A percentile compares a stretch with the other conserved stretches of the same genome.
These are phyloP conservation scores for Penicillium malachiteum DNA, from an alignment of 495 filamentous ascomycete species.

Conservation along the genomic window DNA sequence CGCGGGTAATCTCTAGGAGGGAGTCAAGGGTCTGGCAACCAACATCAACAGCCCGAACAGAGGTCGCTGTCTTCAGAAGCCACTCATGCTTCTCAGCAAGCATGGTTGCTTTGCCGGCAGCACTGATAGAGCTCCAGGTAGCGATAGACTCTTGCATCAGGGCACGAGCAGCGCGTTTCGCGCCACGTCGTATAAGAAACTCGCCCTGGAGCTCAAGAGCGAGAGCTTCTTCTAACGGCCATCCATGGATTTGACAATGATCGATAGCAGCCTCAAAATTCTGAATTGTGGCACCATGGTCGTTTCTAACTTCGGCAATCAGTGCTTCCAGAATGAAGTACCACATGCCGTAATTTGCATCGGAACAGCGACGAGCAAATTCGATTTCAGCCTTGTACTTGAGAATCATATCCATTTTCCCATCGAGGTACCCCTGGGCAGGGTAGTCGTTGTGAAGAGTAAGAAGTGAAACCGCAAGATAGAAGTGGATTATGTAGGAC, in stretches of 20 bases:
- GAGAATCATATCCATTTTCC: slow-evolving; percentile 54
- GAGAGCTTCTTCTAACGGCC: slow-evolving; percentile 77
- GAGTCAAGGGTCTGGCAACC: slow-evolving; percentile 69
- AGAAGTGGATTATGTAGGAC: slow-evolving; percentile 63
- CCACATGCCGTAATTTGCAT: slow-evolving; percentile 81
- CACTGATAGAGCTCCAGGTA: slow-evolving; percentile 72
- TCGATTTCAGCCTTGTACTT: slow-evolving; percentile 64
- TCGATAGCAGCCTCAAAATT: slow-evolving; percentile 77
- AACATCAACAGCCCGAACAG: slow-evolving; percentile 61
- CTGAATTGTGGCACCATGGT: slow-evolving; percentile 60
- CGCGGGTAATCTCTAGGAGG: slow-evolving; percentile 49
- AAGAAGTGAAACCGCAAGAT: slow-evolving; percentile 65
- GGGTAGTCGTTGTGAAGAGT: slow-evolving; percentile 59
- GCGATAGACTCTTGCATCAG: slow-evolving; percentile 70
- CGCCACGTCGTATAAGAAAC: slow-evolving; percentile 68
- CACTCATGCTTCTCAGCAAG: slow-evolving; percentile 70
- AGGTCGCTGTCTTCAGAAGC: slow-evolving; percentile 64
- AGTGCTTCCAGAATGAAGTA: slow-evolving; percentile 72
- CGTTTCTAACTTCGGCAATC: slow-evolving; percentile 60
- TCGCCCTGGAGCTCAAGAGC: slow-evolving; percentile 71
- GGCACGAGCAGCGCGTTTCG: slow-evolving; percentile 69
- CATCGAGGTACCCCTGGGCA: slow-evolving; percentile 47
- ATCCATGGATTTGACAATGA: slow-evolving; percentile 74
- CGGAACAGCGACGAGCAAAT: slow-evolving; percentile 63
- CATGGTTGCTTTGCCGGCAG: slow-evolving; percentile 68